phyloP scores from a whole-genome alignment of 2,329 filamentous ascomycete species.

The Cladosporium cucumerinum region DNA sequence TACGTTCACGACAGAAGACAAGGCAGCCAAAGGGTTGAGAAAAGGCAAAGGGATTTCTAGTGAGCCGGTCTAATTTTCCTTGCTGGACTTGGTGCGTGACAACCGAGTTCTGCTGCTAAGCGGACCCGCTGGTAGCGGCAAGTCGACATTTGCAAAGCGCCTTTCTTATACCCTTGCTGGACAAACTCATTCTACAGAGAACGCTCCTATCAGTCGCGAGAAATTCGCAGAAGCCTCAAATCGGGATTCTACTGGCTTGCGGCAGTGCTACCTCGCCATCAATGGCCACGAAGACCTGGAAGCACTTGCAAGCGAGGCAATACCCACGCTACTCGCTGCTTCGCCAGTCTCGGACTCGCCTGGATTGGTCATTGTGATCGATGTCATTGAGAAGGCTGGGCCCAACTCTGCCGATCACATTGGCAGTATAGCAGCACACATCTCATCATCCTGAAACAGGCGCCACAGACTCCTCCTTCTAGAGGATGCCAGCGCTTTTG shows the following conservation, averaged over 20 bases:
- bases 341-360: neutral
- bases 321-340: neutral
- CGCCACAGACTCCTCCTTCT: neutral
- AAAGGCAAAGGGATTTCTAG: neutral
- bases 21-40: slow-evolving; percentile 12
- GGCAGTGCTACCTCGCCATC: neutral
- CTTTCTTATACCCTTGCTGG: neutral
- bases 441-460: neutral
- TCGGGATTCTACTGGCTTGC: too few relatives aligned
- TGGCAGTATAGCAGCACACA: neutral
- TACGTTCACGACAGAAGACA: slow-evolving; percentile 14
- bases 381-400: neutral
- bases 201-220: too few relatives aligned
- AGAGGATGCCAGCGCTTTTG: neutral
- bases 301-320: neutral
- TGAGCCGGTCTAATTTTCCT: neutral
- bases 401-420: neutral
- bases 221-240: too few relatives aligned
- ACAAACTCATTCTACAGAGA: too few relatives aligned
- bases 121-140: slow-evolving; percentile 9
- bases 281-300: neutral
- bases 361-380: neutral
- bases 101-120: slow-evolving; percentile 4
- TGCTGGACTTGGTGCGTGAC: slow-evolving; percentile 12
- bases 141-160: slow-evolving; percentile 15